Percentiles rank a stretch among this genome's conserved stretches.
These are phyloP conservation scores for Gnetum montanum DNA, from an alignment of 75 land plant species.

Conservation along the genomic window DNA sequence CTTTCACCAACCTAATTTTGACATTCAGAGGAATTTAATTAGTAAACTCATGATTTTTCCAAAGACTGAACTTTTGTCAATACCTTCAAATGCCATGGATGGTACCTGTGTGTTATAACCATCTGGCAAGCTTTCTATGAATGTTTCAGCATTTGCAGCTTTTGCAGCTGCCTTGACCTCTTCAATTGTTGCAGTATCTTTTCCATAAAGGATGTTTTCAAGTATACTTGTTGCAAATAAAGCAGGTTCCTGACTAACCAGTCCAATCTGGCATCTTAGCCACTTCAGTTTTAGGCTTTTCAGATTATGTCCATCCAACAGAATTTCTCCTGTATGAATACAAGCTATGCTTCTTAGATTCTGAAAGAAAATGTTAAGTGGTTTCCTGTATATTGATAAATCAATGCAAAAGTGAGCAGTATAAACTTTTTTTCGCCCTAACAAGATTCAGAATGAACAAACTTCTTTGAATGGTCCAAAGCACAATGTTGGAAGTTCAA, in stretches of 20 bases:
- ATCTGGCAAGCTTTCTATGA: conserved; percentile 38
- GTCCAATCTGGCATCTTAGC: conserved; percentile 59
- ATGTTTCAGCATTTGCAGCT: conserved; percentile 57
- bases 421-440: too few species aligned
- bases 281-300: conserved; percentile 46
- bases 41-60: too few species aligned
- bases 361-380: too few species aligned
- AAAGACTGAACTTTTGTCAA: too few species aligned
- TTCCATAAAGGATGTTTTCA: conserved; percentile 56
- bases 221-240: conserved; percentile 57
- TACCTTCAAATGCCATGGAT: not conserved
- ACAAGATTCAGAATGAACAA: too few species aligned
- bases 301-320: conserved; percentile 54
- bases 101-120: conserved; percentile 53
- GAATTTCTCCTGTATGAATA: conserved; percentile 31
- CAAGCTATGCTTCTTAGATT: not conserved
- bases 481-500: too few species aligned
- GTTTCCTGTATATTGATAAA: too few species aligned
- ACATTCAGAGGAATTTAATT: too few species aligned
- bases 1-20: conserved; percentile 66
- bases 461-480: too few species aligned
- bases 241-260: conserved; percentile 73
- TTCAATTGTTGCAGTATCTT: conserved; percentile 42
- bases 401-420: too few species aligned
- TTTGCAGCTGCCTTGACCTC: conserved; percentile 45